A percentile compares a stretch with the other conserved stretches of the same genome.
phyloP scores from a whole-genome alignment of 139 green algal genomes.

The Bryopsis sp. region DNA sequence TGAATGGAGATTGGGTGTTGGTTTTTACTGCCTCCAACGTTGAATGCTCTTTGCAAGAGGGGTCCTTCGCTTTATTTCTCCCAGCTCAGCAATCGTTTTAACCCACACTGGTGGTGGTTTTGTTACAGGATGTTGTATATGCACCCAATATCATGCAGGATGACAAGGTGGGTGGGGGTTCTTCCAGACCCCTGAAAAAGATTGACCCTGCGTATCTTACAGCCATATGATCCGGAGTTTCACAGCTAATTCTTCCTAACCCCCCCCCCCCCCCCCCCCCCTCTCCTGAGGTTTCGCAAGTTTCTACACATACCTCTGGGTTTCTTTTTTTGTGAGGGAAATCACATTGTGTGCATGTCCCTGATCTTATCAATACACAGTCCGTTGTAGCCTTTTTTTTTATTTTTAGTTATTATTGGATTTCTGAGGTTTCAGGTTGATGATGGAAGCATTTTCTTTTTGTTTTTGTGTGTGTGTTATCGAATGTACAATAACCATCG shows the following conservation, averaged over 20 bases:
- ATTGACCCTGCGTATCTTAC: neutral
- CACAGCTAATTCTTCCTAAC: too few species aligned
- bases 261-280: too few species aligned
- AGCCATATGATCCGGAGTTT: neutral
- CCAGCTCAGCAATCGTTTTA: too few species aligned
- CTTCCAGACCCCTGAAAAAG: too few species aligned
- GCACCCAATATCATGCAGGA: slow-evolving; percentile 48
- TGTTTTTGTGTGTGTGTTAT: neutral
- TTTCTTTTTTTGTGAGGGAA: neutral
- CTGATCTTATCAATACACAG: neutral
- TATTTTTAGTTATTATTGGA: neutral
- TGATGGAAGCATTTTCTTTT: neutral
- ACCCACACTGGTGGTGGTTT: too few species aligned
- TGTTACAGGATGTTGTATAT: slow-evolving; percentile 55
- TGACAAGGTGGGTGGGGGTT: slow-evolving; percentile 24
- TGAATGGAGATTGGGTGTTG: too few species aligned
- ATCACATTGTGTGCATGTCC: neutral
- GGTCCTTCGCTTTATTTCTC: too few species aligned
- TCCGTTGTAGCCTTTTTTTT: neutral
- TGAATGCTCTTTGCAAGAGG: too few species aligned
- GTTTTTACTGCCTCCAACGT: too few species aligned
- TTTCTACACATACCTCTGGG: neutral
- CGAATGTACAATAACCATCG: neutral
- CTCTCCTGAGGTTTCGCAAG: neutral
- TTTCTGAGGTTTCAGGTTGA: neutral